Evolutionary conservation across 1,284 basidiomycete genomes (phyloP), one percentile per base, ranked within the genome.

Genomic region (Rhizoctonia solani): DNA sequence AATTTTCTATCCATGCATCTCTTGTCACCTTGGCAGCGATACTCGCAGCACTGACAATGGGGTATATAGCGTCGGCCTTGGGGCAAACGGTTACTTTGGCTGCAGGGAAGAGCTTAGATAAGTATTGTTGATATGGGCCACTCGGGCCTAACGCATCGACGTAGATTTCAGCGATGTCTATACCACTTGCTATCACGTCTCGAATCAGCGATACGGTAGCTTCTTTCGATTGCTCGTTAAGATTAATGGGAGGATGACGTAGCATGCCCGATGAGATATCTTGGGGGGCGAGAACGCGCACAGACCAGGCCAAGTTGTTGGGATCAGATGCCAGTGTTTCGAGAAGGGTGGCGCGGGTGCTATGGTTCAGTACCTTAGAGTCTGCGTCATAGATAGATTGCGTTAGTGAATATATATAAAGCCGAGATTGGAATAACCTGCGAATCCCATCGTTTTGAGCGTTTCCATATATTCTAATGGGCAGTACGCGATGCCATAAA

Each of bases 11-110:
- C 78, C 93, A 95, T 3, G 89, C 85, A 74, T 99, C 96, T 70
- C 96, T 82, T 0, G 96, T 99, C 25, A 95, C 95, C 78, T 99
- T 99, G 3, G 96, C 96, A 3, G 95, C 92, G 32, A 99, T 93
- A 76, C 92, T 95, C 1, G 96, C 97, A 4, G 96, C 96, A 21
- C 94, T 92, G 66, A 99, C 97, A 70, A 99, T 95, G 73, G 95
- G 97, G 83, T 88, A 99, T 72, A 94, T 88, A 19, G 90, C 90
- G 76, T 99, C 96, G 14, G 96, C 96, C 79, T 99, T 98, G 29
- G 87, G 87, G 19, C 89, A 87, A 13, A 99, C 96, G 0, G 92
- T 95, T 76, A 98, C 95, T 46, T 82, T 79, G 71, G 96, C 89
- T 1, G 85, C 86, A 0, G 92, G 91, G 76, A 97, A 98, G 49